A percentile compares a stretch with the other conserved stretches of the same genome.
These are phyloP conservation scores for Aspergillus indologenus DNA, from an alignment of 495 filamentous ascomycete species.

Conservation along the genomic window DNA sequence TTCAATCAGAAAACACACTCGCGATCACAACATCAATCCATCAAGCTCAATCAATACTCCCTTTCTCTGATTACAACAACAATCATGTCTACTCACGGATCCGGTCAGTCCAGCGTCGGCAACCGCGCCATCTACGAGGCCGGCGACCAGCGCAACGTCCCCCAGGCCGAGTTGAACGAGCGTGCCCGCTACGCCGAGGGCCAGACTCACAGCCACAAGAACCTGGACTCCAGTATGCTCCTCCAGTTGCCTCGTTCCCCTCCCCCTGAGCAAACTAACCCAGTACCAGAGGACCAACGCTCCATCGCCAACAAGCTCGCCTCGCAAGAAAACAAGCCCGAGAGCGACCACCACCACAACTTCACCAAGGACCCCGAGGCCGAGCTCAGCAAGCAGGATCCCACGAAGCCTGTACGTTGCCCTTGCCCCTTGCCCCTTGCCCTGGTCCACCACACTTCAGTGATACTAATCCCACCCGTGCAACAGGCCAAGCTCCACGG, in stretches of 20 bases:
- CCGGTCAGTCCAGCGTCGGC: slow-evolving; percentile 44
- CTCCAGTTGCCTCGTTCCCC: not conserved
- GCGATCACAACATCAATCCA: not conserved
- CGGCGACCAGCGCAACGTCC: slow-evolving; percentile 68
- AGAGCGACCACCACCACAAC: slow-evolving; percentile 33
- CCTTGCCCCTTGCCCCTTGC: not conserved
- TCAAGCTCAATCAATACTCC: slow-evolving; percentile 5
- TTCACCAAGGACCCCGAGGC: slow-evolving; percentile 50
- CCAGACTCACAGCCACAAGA: slow-evolving; percentile 58
- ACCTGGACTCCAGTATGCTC: slow-evolving; percentile 65
- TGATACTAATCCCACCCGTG: no score
- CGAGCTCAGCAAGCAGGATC: slow-evolving; percentile 57
- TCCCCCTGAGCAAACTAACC: slow-evolving; percentile 6
- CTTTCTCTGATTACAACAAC: not conserved
- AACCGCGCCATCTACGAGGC: slow-evolving; percentile 52
- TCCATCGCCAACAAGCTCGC: slow-evolving; percentile 75
- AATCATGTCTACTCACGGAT: slow-evolving; percentile 6
- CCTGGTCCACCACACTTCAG: not conserved
- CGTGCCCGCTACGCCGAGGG: slow-evolving; percentile 65
- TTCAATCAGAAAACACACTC: not conserved
- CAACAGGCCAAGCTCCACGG: slow-evolving; percentile 69
- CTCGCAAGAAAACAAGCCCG: slow-evolving; percentile 48
- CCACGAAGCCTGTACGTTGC: slow-evolving; percentile 62
- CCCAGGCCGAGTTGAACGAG: slow-evolving; percentile 53
- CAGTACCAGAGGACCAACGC: slow-evolving; percentile 65